Conservation (phyloP, 495 filamentous ascomycete species). For the Podospora sp. region DNA sequence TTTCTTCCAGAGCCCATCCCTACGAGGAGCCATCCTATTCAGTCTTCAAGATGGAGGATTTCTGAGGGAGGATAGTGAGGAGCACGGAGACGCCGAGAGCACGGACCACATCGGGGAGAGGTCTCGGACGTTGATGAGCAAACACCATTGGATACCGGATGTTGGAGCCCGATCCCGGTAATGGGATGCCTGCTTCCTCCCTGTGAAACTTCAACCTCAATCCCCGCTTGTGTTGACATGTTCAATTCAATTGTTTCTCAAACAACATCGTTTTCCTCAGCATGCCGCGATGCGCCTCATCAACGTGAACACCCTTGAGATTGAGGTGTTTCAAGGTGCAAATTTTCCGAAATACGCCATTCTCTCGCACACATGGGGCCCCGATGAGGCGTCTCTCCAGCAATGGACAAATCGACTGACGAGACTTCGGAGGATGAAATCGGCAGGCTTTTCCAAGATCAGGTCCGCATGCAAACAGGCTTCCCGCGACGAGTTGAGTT, state of each 20-base stretch:
- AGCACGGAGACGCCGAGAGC: neutral
- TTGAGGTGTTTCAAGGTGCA: constrained; percentile 35
- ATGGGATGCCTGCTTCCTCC: neutral
- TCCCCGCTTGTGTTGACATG: neutral
- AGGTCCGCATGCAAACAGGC: constrained; percentile 25
- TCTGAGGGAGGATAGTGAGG: constrained; percentile 53
- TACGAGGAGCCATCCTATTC: constrained; percentile 79
- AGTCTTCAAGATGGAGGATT: constrained; percentile 72
- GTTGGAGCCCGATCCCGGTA: neutral
- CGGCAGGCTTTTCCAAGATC: constrained; percentile 37
- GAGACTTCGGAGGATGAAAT: constrained; percentile 26
- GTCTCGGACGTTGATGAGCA: neutral
- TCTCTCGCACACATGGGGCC: constrained; percentile 42
- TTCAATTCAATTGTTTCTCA: neutral
- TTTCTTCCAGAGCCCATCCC: constrained; percentile 62
- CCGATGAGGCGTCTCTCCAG: constrained; percentile 37
- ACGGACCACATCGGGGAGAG: neutral
- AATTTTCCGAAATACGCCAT: constrained; percentile 39
- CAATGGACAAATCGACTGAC: constrained; percentile 27
- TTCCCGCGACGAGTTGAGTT: constrained; percentile 22
- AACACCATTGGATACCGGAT: neutral
- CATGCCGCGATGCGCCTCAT: constrained; percentile 36
- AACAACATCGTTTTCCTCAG: neutral
- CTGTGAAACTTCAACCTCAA: neutral
- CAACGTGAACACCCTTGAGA: constrained; percentile 30